Conservation (phyloP, 2,329 filamentous ascomycete genomes). For the Nemania sp. region DNA sequence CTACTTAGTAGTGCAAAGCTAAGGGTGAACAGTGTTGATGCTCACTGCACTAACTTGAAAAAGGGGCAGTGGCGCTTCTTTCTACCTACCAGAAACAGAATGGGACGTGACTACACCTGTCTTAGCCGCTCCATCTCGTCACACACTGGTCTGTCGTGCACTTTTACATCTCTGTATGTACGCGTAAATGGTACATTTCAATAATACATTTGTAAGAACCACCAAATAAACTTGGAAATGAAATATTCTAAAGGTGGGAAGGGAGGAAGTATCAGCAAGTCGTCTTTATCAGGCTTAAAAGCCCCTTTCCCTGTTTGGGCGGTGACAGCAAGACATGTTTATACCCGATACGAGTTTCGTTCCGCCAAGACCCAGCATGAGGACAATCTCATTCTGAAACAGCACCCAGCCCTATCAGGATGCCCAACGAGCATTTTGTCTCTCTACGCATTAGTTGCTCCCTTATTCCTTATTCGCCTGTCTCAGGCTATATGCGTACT, state of each 20-base stretch:
- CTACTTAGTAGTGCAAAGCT: background rate
- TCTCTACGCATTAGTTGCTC: background rate
- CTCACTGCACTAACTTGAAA: constrained; percentile 12
- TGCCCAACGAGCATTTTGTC: background rate
- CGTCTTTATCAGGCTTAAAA: background rate
- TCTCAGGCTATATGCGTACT: background rate
- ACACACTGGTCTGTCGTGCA: too few species aligned
- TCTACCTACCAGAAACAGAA: constrained; percentile 19
- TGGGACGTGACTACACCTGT: constrained; percentile 5
- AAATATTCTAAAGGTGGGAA: background rate
- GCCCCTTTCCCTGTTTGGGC: constrained; percentile 1
- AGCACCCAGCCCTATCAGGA: constrained; percentile 42
- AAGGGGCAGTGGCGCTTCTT: background rate
- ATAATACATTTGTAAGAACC: background rate
- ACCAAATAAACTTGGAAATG: background rate
- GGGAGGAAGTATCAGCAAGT: background rate
- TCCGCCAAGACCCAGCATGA: constrained; percentile 41
- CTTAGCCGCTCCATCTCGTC: background rate
- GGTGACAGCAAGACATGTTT: constrained; percentile 7
- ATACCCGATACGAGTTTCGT: constrained; percentile 14
- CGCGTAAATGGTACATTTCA: background rate
- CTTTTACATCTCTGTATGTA: background rate
- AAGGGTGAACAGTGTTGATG: background rate
- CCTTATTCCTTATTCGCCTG: background rate
- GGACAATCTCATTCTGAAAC: constrained; percentile 48